A percentile compares a stretch with the other conserved stretches of the same genome.
phyloP scores from a whole-genome alignment of 2,329 filamentous ascomycete genomes.

The Colletotrichum camelliae region DNA sequence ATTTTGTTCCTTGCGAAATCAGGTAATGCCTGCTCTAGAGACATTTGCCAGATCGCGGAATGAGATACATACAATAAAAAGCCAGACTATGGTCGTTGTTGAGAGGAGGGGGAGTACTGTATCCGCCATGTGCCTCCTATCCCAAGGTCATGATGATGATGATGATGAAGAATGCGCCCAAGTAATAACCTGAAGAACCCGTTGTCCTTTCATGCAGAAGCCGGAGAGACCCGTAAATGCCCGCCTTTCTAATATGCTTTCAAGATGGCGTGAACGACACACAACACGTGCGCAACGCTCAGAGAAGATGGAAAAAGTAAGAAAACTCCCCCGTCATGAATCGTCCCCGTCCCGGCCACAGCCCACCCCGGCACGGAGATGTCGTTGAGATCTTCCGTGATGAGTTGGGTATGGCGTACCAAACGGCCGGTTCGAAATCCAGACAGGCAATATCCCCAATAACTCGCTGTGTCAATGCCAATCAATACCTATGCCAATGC shows the following conservation, averaged over 20 bases:
- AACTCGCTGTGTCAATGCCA: constrained; percentile 15
- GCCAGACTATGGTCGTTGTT: neutral
- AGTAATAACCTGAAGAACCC: neutral
- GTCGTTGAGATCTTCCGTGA: constrained; percentile 1
- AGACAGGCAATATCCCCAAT: neutral
- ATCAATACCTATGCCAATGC: constrained; percentile 18
- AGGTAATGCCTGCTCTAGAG: neutral
- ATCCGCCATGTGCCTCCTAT: constrained; percentile 19
- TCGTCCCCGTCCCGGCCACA: neutral
- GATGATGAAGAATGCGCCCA: neutral
- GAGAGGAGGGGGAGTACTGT: constrained; percentile 21
- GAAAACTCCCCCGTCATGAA: neutral
- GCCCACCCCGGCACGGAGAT: neutral
- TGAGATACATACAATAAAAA: neutral
- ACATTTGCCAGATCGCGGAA: neutral
- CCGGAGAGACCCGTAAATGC: neutral
- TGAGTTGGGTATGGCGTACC: constrained; percentile 14
- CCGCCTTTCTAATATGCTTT: constrained; percentile 12
- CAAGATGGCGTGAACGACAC: neutral
- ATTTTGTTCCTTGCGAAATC: neutral
- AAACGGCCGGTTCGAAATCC: neutral
- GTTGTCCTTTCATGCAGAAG: neutral
- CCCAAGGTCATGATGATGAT: neutral
- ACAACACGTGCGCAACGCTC: neutral
- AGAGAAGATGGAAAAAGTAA: neutral